Percentiles rank a stretch among this genome's conserved stretches.
These are phyloP conservation scores for Suillus lakei DNA, from an alignment of 768 basidiomycete species.

Conservation along the genomic window DNA sequence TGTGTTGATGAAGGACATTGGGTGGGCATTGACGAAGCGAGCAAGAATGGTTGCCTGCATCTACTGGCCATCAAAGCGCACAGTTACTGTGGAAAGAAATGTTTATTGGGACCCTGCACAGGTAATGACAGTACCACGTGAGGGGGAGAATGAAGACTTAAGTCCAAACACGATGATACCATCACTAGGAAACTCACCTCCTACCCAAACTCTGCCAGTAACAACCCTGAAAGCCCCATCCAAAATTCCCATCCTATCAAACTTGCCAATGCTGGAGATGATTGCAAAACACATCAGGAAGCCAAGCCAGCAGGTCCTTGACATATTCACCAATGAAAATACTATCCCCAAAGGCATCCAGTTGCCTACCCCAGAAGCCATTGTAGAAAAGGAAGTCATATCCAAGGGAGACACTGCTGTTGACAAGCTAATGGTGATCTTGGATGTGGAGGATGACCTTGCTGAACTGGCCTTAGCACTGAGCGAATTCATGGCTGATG, in stretches of 20 bases:
- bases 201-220: not conserved
- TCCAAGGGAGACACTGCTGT: not conserved
- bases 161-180: too few species aligned
- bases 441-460: not conserved
- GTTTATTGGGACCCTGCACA: not conserved
- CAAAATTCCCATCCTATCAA: not conserved
- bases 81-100: conserved; percentile 18
- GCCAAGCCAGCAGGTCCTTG: not conserved
- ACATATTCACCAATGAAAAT: fast-evolving
- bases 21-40: conserved; percentile 16
- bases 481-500: not conserved
- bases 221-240: not conserved
- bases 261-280: not conserved
- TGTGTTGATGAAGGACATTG: conserved; percentile 12
- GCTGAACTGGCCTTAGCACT: not conserved
- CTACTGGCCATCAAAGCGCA: conserved; percentile 22
- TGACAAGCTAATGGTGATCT: not conserved
- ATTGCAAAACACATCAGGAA: not conserved
- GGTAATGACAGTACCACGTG: too few species aligned
- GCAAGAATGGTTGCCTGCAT: conserved; percentile 31
- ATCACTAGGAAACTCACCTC: too few species aligned
- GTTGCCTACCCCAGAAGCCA: not conserved
- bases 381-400: not conserved
- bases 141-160: too few species aligned
- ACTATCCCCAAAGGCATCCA: not conserved